Conservation (phyloP, 257 asterid species). For the Penstemon newberryi region DNA sequence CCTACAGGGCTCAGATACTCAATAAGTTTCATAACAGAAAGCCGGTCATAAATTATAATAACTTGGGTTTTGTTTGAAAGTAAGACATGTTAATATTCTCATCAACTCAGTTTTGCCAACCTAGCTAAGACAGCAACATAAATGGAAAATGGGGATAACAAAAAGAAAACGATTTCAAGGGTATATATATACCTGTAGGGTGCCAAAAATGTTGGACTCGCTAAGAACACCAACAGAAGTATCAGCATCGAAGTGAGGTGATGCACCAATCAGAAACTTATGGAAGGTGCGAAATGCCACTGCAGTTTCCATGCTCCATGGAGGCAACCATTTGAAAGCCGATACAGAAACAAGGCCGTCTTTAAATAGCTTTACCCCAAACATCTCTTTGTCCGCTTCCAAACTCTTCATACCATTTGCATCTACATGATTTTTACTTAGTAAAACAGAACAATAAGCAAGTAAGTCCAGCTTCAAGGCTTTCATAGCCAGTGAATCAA, state of each 20-base stretch:
- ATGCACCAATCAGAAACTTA: constrained; percentile 69
- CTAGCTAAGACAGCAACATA: constrained; percentile 14
- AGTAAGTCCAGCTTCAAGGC: constrained; percentile 85
- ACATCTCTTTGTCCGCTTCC: constrained; percentile 39
- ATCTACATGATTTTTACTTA: constrained; percentile 34
- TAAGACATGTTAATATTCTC: constrained; percentile 15
- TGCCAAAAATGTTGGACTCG: constrained; percentile 50
- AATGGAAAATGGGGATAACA: constrained; percentile 8
- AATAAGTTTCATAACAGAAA: constrained; percentile 7
- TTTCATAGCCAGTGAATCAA: constrained; percentile 82
- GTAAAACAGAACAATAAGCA: constrained; percentile 63
- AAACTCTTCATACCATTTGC: constrained; percentile 37
- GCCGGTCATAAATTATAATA: constrained; percentile 20
- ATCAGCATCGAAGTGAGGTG: constrained; percentile 56
- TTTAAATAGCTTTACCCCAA: constrained; percentile 61
- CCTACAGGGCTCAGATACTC: neutral
- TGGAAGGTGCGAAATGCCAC: constrained; percentile 86
- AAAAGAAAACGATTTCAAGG: constrained; percentile 17
- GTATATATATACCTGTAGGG: constrained; percentile 59
- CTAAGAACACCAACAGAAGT: constrained; percentile 34
- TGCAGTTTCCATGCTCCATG: constrained; percentile 92
- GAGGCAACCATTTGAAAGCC: constrained; percentile 89
- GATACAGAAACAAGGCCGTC: constrained; percentile 87
- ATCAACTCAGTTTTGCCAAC: constrained; percentile 12
- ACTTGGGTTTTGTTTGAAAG: constrained; percentile 16